Percentiles rank a stretch among this genome's conserved stretches.
These are phyloP conservation scores for Gossypium australe DNA, from an alignment of 345 rosid species.

Conservation along the genomic window DNA sequence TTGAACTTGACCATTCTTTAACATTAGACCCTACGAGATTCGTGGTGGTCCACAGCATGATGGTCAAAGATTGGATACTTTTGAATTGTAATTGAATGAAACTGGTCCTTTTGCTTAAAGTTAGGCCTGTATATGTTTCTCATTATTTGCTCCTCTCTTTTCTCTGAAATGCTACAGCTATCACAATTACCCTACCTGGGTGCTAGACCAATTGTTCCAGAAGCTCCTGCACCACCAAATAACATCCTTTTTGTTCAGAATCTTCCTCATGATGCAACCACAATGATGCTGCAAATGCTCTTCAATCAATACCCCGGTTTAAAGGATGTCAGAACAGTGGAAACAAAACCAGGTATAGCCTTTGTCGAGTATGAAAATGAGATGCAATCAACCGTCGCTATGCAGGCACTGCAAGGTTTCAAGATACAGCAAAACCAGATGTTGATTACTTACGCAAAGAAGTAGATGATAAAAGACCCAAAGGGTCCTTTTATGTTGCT, in stretches of 20 bases:
- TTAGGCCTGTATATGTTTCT: background rate
- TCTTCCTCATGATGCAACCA: slow-evolving; percentile 78
- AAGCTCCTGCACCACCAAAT: slow-evolving; percentile 91
- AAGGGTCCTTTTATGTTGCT: background rate
- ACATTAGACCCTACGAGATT: background rate
- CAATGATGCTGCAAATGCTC: slow-evolving; percentile 74
- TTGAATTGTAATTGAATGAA: background rate
- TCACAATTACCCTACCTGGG: slow-evolving; percentile 85
- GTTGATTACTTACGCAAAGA: slow-evolving; percentile 89
- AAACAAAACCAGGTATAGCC: slow-evolving; percentile 95
- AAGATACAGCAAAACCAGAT: slow-evolving; percentile 73
- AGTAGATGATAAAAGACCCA: slow-evolving; percentile 32
- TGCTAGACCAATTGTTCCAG: slow-evolving; percentile 58
- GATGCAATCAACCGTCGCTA: slow-evolving; percentile 79
- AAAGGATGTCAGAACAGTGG: slow-evolving; percentile 96
- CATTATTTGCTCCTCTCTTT: background rate
- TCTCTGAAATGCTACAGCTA: slow-evolving; percentile 41
- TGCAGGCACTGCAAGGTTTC: slow-evolving; percentile 81
- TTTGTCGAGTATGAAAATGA: slow-evolving; percentile 87
- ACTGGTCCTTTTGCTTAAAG: background rate
- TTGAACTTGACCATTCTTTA: slow-evolving; percentile 5
- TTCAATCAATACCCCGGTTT: slow-evolving; percentile 72
- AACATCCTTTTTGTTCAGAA: slow-evolving; percentile 89
- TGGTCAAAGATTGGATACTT: background rate
- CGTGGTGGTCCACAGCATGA: background rate